These are phyloP conservation scores for Pichia sp. DNA, from an alignment of 1,139 yeast species.

Conservation along the genomic window DNA sequence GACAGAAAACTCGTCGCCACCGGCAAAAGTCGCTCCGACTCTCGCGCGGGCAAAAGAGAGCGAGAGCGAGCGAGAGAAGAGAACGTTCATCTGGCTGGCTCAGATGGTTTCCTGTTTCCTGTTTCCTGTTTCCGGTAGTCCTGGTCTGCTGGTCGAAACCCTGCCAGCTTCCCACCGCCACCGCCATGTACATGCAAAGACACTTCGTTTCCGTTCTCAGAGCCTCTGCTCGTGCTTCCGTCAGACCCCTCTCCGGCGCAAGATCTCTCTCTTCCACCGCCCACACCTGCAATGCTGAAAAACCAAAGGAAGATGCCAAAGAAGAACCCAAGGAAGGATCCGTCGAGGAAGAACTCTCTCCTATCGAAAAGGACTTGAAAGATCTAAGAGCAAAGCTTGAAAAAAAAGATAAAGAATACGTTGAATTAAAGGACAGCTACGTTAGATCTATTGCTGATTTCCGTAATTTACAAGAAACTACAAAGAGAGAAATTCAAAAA, in stretches of 20 bases:
- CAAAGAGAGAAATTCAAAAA: slow-evolving; percentile 79
- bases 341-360: slow-evolving; percentile 17
- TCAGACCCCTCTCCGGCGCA: slow-evolving; percentile 2
- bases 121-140: too few relatives aligned
- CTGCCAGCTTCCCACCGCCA: neutral
- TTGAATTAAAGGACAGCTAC: slow-evolving; percentile 76
- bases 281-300: slow-evolving; percentile 15
- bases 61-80: too few relatives aligned
- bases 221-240: slow-evolving; percentile 10
- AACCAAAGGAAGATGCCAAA: slow-evolving; percentile 19
- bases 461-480: slow-evolving; percentile 86
- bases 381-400: slow-evolving; percentile 52
- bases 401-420: slow-evolving; percentile 72
- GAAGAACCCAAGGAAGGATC: slow-evolving; percentile 15
- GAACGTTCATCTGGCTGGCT: too few relatives aligned
- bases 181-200: slow-evolving; percentile 12
- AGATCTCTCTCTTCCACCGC: slow-evolving; percentile 13
- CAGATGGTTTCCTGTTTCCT: too few relatives aligned
- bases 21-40: too few relatives aligned
- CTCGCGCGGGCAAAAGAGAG: too few relatives aligned
- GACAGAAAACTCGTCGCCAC: too few relatives aligned
- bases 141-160: neutral
- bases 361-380: slow-evolving; percentile 29
- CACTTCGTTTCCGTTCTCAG: slow-evolving; percentile 6
- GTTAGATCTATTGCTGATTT: slow-evolving; percentile 86